phyloP scores from a whole-genome alignment of 2,329 filamentous ascomycete species.

The Nemania sp. region DNA sequence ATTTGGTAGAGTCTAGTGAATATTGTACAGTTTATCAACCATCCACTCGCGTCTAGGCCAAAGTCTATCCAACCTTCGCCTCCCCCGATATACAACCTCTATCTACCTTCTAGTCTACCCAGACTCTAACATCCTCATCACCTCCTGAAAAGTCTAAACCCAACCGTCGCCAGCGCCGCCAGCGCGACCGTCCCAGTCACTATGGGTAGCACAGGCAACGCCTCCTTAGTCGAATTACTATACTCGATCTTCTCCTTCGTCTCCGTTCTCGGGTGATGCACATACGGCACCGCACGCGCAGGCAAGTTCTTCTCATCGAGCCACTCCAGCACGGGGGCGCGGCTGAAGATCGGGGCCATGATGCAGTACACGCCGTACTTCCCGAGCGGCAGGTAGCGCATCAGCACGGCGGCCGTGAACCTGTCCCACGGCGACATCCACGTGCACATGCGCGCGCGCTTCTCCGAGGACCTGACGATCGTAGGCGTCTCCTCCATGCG shows the following conservation, averaged over 20 bases:
- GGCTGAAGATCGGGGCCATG: constrained; percentile 35
- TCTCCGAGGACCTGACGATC: constrained; percentile 40
- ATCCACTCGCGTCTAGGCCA: neutral
- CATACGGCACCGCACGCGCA: constrained; percentile 40
- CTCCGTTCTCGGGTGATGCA: constrained; percentile 25
- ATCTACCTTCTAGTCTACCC: neutral
- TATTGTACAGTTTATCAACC: neutral
- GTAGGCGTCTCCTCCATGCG: constrained; percentile 41
- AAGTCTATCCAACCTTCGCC: neutral
- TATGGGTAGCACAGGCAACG: constrained; percentile 17
- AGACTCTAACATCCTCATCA: constrained; percentile 26
- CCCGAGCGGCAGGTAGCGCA: constrained; percentile 29
- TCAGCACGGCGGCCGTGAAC: constrained; percentile 40
- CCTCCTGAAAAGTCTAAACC: constrained; percentile 39
- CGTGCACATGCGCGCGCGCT: constrained; percentile 32
- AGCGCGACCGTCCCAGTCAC: constrained; percentile 30
- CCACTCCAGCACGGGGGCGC: constrained; percentile 45
- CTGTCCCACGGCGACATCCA: constrained; percentile 40
- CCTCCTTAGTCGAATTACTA: neutral
- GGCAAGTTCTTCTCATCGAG: constrained; percentile 41
- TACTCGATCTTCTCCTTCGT: neutral
- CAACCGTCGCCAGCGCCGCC: constrained; percentile 37
- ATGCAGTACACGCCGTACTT: constrained; percentile 31
- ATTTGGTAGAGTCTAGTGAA: neutral
- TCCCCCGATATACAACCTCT: too few relatives aligned